Conservation (phyloP, 1,139 yeast genomes). For the Suhomyces wounanorum region DNA sequence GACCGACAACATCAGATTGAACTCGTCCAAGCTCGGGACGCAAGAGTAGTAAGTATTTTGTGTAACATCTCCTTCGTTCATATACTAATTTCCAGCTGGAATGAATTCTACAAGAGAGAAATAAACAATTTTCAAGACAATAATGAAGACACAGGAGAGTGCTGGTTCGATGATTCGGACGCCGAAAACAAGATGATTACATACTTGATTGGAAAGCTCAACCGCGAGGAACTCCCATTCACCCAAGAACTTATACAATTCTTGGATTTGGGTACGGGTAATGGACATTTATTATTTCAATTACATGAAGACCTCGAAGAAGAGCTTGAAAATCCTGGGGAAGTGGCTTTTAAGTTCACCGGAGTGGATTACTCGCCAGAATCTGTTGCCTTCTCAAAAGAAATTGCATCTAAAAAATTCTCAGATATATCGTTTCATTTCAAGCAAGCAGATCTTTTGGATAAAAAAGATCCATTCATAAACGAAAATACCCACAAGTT, state of each 20-base stretch:
- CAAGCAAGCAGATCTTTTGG: slow-evolving; percentile 46
- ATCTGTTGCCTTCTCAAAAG: slow-evolving; percentile 71
- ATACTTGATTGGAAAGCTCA: slow-evolving; percentile 47
- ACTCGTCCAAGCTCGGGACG: slow-evolving; percentile 77
- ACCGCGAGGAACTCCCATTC: slow-evolving; percentile 26
- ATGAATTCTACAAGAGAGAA: slow-evolving; percentile 76
- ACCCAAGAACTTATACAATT: slow-evolving; percentile 40
- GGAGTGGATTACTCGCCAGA: slow-evolving; percentile 88
- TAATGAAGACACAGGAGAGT: slow-evolving; percentile 85
- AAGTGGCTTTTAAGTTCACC: slow-evolving; percentile 41
- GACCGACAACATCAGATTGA: slow-evolving; percentile 57
- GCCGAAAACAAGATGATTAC: slow-evolving; percentile 83
- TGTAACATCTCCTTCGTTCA: not conserved
- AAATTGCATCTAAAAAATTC: slow-evolving; percentile 50
- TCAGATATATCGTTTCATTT: slow-evolving; percentile 40
- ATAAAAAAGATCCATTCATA: slow-evolving; percentile 39
- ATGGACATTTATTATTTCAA: slow-evolving; percentile 83
- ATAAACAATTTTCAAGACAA: slow-evolving; percentile 68
- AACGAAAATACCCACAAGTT: slow-evolving; percentile 38
- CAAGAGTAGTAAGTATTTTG: slow-evolving; percentile 54
- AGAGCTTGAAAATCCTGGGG: slow-evolving; percentile 41
- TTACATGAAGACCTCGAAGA: slow-evolving; percentile 54
- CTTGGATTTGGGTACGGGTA: slow-evolving; percentile 92
- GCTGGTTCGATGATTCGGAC: slow-evolving; percentile 93
- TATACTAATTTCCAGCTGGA: slow-evolving; percentile 62